phyloP scores from a whole-genome alignment of 768 basidiomycete species.

The Macrolepiota albuminosa region DNA sequence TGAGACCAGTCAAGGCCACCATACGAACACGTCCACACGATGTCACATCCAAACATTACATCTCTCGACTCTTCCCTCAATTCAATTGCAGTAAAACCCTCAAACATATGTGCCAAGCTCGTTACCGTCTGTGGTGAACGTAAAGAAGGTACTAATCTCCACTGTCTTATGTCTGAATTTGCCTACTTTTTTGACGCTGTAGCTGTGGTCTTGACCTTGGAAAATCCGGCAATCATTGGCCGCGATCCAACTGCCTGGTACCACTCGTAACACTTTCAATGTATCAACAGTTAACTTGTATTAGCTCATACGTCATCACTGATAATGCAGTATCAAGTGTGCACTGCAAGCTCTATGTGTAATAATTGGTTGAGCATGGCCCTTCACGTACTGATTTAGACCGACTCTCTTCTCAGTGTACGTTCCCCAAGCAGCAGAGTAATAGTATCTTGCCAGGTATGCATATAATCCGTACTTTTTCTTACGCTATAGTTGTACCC shows the following conservation, averaged over 20 bases:
- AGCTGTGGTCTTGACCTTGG: constrained; percentile 60
- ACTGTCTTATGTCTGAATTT: not conserved
- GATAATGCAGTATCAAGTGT: constrained; percentile 62
- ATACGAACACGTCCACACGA: not conserved
- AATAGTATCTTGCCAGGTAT: constrained; percentile 76
- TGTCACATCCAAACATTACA: not conserved
- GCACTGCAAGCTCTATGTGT: constrained; percentile 82
- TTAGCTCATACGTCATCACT: constrained; percentile 60
- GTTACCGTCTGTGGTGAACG: constrained; percentile 56
- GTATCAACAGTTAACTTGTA: not conserved
- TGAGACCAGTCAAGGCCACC: too few species aligned
- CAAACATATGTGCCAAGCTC: constrained; percentile 68
- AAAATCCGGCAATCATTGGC: constrained; percentile 64
- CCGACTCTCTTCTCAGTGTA: constrained; percentile 39
- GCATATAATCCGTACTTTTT: not conserved
- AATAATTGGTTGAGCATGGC: constrained; percentile 19
- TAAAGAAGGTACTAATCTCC: constrained; percentile 49
- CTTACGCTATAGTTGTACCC: not conserved
- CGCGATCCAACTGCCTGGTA: constrained; percentile 67
- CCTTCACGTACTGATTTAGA: not conserved
- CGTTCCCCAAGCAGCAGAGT: constrained; percentile 65
- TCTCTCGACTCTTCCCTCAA: not conserved
- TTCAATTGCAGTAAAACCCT: not conserved
- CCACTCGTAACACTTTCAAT: not conserved
- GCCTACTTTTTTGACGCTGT: constrained; percentile 1